A percentile compares a stretch with the other conserved stretches of the same genome.
Evolutionary conservation across 2,329 filamentous ascomycete genomes (phyloP).

Genomic region (Penicillium sp.): DNA sequence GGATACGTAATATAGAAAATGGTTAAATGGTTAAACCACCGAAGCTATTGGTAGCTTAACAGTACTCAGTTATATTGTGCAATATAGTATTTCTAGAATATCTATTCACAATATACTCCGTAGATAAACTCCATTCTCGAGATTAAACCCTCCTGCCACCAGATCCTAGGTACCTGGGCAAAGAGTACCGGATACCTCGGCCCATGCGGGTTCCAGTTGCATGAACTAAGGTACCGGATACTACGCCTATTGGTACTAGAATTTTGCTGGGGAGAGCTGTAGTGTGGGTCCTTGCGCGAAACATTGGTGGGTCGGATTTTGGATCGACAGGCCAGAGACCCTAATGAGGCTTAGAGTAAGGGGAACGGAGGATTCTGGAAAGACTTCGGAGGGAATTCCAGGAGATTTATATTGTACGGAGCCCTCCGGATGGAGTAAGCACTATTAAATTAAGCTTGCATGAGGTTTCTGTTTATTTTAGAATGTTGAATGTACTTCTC

Average conservation of each 20-base stretch:
- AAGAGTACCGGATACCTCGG: conserved; percentile 7
- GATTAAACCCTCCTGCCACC: background rate
- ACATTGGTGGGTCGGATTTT: conserved; percentile 17
- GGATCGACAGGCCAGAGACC: conserved; percentile 15
- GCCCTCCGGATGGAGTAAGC: background rate
- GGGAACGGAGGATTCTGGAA: background rate
- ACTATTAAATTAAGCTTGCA: background rate
- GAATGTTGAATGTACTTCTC: no score
- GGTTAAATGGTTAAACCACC: background rate
- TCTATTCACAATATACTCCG: background rate
- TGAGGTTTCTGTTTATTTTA: background rate
- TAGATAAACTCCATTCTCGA: background rate
- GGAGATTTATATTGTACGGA: background rate
- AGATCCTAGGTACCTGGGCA: background rate
- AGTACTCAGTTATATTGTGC: background rate
- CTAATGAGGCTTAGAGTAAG: conserved; percentile 5
- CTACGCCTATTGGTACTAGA: conserved; percentile 10
- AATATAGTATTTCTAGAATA: no score
- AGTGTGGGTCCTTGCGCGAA: conserved; percentile 19
- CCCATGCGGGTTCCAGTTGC: background rate
- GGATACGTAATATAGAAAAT: background rate
- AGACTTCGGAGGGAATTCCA: background rate
- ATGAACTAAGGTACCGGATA: conserved; percentile 11
- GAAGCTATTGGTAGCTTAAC: background rate
- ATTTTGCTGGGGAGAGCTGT: conserved; percentile 11